Base-by-base conservation (phyloP, 352 stramenopile genomes). In the Globisporangium ultimum region DNA sequence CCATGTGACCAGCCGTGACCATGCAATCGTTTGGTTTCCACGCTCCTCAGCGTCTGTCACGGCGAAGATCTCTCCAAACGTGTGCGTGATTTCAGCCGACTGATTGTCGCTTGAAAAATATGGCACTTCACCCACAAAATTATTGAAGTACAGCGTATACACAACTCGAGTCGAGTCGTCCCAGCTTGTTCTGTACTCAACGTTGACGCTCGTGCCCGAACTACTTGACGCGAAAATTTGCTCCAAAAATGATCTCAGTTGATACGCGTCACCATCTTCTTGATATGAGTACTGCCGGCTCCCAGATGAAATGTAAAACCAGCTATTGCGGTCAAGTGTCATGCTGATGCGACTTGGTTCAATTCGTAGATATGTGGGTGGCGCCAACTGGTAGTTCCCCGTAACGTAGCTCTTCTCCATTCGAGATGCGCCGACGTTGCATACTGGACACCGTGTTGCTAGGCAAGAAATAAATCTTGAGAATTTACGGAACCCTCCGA, bases 381-480 rank as follows among this genome's bases (percentile, higher is more conserved):
- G 14, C 11, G 49, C 46, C 20, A 18, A 21, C 2, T 36, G 2
- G 7, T 12, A 28, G 18, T 54, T 5, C 1, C n/a, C 54, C 6
- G 14, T 55, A 4, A 0, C 48, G 2, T 42, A 28, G 32, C 53
- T 41, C n/a, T 22, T 18, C 17, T 61, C 45, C 0, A 28, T 34
- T 7, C 53, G 45, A 1, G 51, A 9, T 3, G 56, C 12, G 38
- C 67, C 57, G 13, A 75, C n/a, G 12, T 71, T 56, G 38, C 73
- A 81, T 5, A 36, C 10, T 1, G 55, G 42, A 9, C 40, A 63
- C 13, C 49, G 45, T 14, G 58, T 49, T 0, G 61, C 60, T 32
- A 77, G 32, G 61, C 73, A 86, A 3, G 41, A 43, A 11, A 81
- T 48, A 9, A 83, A 55, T 15, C 47, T 54, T n/a, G 66, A 56